These are phyloP conservation scores for Garcileccinum viscosum DNA, from an alignment of 1,284 basidiomycete species.

Conservation along the genomic window DNA sequence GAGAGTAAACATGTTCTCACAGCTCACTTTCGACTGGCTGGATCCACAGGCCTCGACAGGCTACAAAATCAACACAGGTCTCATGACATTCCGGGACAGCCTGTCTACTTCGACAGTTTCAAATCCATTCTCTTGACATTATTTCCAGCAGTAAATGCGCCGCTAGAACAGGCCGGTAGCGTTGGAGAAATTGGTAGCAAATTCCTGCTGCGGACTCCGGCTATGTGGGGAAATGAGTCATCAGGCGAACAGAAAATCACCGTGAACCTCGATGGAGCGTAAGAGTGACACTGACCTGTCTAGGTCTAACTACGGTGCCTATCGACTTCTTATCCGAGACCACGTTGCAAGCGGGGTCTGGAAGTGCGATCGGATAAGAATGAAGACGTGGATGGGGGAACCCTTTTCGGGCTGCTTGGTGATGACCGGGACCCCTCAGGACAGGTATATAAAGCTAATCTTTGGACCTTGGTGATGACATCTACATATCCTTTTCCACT, in stretches of 20 bases:
- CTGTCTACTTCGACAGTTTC: conserved; percentile 14
- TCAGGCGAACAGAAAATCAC: too few species aligned
- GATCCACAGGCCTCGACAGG: conserved; percentile 1
- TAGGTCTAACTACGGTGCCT: background rate
- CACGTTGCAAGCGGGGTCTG: background rate
- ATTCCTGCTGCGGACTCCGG: background rate
- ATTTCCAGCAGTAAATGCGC: background rate
- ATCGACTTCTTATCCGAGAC: background rate
- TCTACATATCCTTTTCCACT: background rate
- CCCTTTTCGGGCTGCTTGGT: conserved; percentile 17
- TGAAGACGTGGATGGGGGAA: background rate
- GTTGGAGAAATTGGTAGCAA: background rate
- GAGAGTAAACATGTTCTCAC: too few species aligned
- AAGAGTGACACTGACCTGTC: background rate
- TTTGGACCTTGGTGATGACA: background rate
- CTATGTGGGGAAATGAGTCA: background rate
- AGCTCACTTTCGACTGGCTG: conserved; percentile 11
- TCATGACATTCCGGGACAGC: background rate
- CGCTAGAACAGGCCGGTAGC: too few species aligned
- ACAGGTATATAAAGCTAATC: conserved; percentile 25
- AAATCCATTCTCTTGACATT: background rate
- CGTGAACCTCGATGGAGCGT: background rate
- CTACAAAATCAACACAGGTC: background rate
- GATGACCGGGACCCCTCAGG: background rate
- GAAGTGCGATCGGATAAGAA: background rate